These are phyloP conservation scores for Cochlearia excelsa DNA, from an alignment of 345 rosid species.

Conservation along the genomic window DNA sequence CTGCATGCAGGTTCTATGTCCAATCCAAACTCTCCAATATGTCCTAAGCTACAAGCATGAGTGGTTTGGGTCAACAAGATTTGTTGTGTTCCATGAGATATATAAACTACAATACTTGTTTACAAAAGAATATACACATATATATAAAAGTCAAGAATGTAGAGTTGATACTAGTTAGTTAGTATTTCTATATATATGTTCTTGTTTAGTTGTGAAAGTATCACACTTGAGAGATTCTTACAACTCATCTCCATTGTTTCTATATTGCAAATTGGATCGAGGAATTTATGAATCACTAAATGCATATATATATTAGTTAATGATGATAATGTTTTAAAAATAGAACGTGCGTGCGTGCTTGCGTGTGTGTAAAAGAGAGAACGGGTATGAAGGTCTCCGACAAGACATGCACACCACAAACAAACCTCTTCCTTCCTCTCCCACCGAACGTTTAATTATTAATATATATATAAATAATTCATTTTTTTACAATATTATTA, in stretches of 20 bases:
- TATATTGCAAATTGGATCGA: too few relatives aligned
- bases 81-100: slow-evolving; percentile 10
- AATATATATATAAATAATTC: slow-evolving; percentile 17
- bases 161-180: slow-evolving; percentile 4
- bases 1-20: slow-evolving; percentile 38
- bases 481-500: slow-evolving; percentile 18
- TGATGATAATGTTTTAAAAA: too few relatives aligned
- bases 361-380: neutral
- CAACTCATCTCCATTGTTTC: too few relatives aligned
- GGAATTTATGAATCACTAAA: too few relatives aligned
- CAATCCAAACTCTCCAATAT: slow-evolving; percentile 35
- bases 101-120: slow-evolving; percentile 5
- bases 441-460: neutral
- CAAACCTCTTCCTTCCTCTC: neutral
- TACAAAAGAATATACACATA: neutral
- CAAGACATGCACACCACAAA: slow-evolving; percentile 38
- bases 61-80: slow-evolving; percentile 2
- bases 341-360: too few relatives aligned
- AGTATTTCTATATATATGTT: slow-evolving; percentile 12
- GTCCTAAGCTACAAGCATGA: slow-evolving; percentile 39
- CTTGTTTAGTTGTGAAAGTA: slow-evolving; percentile 15
- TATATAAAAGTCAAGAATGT: slow-evolving; percentile 17
- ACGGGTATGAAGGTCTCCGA: slow-evolving; percentile 38
- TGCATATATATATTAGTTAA: too few relatives aligned
- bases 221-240: neutral